Percentiles rank a stretch among this genome's conserved stretches.
Evolutionary conservation across 2,329 filamentous ascomycete genomes (phyloP).

Genomic region (Penicillium sp.): DNA sequence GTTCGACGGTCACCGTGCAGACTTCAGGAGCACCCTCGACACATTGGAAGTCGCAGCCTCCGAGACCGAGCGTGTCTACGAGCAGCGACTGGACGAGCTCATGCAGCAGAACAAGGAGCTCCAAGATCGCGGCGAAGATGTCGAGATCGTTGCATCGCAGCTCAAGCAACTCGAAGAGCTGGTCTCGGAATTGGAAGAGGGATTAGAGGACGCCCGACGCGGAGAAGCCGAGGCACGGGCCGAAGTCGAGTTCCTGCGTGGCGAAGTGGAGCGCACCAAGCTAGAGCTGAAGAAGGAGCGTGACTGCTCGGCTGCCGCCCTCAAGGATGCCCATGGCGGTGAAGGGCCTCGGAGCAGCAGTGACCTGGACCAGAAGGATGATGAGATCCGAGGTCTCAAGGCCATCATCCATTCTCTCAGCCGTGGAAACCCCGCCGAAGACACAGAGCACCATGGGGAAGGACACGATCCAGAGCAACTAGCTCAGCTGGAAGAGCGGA

Average conservation of each 20-base stretch:
- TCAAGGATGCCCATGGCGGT: slow-evolving; percentile 55
- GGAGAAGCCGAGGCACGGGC: slow-evolving; percentile 94
- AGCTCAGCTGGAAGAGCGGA: slow-evolving; percentile 73
- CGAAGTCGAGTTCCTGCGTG: slow-evolving; percentile 92
- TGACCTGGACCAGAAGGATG: slow-evolving; percentile 90
- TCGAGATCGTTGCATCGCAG: slow-evolving; percentile 86
- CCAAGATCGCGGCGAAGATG: slow-evolving; percentile 81
- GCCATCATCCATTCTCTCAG: slow-evolving; percentile 97
- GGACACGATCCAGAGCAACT: slow-evolving; percentile 58
- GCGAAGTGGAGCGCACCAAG: slow-evolving; percentile 89
- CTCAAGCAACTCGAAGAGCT: slow-evolving; percentile 94
- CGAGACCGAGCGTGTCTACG: slow-evolving; percentile 92
- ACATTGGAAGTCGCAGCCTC: slow-evolving; percentile 93
- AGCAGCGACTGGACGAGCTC: slow-evolving; percentile 61
- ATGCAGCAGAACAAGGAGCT: slow-evolving; percentile 81
- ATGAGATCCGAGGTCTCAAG: slow-evolving; percentile 95
- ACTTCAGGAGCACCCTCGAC: slow-evolving; percentile 96
- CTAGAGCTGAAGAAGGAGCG: slow-evolving; percentile 85
- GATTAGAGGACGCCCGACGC: slow-evolving; percentile 87
- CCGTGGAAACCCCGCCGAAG: slow-evolving; percentile 53
- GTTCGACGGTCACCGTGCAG: slow-evolving; percentile 90
- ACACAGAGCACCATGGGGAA: slow-evolving; percentile 30
- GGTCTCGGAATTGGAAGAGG: slow-evolving; percentile 95
- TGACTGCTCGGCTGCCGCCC: slow-evolving; percentile 71
- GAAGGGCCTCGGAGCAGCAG: slow-evolving; percentile 56